phyloP scores from a whole-genome alignment of 371 early-diverging fungal species.

The Mucor indicus region DNA sequence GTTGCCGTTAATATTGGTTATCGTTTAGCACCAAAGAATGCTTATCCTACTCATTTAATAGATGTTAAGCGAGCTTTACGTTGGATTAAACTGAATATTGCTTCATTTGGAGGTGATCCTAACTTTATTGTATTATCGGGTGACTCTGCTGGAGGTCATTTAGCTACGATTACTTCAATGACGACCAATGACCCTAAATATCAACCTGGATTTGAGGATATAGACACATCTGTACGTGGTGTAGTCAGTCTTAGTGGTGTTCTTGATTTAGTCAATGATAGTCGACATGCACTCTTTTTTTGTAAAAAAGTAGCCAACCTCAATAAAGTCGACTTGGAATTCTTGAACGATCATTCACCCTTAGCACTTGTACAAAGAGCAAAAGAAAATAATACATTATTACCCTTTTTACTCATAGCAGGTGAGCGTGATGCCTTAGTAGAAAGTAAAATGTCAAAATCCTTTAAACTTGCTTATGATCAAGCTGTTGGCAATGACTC shows the following conservation, averaged over 20 bases:
- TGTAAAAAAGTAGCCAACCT: conserved; percentile 30
- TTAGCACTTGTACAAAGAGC: conserved; percentile 10
- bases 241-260: conserved; percentile 47
- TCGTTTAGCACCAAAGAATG: conserved; percentile 53
- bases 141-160: conserved; percentile 69
- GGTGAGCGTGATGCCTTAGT: conserved; percentile 37
- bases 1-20: conserved; percentile 68
- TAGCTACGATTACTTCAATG: conserved; percentile 63
- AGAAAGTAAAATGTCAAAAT: conserved; percentile 10
- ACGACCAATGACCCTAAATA: conserved; percentile 60
- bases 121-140: conserved; percentile 61
- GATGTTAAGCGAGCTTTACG: conserved; percentile 75
- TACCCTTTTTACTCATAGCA: conserved; percentile 28
- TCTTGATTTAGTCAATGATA: conserved; percentile 35
- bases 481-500: neutral
- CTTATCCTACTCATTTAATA: conserved; percentile 62
- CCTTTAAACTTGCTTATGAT: conserved; percentile 27
- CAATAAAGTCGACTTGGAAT: conserved; percentile 30
- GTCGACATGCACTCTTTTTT: conserved; percentile 27
- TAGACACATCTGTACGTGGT: conserved; percentile 66
- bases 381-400: conserved; percentile 16
- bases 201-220: conserved; percentile 70
- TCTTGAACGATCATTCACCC: conserved; percentile 51
- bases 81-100: conserved; percentile 64
- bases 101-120: conserved; percentile 69